A percentile compares a stretch with the other conserved stretches of the same genome.
These are phyloP conservation scores for Penicillium crystallinum DNA, from an alignment of 495 filamentous ascomycete genomes.

Conservation along the genomic window DNA sequence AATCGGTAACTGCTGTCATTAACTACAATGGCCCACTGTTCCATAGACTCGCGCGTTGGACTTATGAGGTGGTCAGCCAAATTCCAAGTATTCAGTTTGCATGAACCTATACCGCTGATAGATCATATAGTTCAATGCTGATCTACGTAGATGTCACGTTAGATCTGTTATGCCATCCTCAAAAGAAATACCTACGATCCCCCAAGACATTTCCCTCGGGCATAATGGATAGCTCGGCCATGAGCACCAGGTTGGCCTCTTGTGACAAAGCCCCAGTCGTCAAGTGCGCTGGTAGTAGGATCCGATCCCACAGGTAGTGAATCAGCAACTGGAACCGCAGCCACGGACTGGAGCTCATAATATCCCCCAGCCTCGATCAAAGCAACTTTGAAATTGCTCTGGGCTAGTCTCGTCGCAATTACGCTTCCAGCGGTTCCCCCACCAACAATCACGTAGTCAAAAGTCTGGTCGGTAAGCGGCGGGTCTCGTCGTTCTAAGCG, in stretches of 20 bases:
- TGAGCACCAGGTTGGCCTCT: constrained; percentile 34
- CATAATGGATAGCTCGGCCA: constrained; percentile 33
- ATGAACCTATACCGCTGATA: constrained; percentile 26
- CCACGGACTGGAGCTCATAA: constrained; percentile 44
- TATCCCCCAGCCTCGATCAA: constrained; percentile 55
- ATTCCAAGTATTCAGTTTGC: not conserved
- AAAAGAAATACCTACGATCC: constrained; percentile 22
- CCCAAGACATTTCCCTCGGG: constrained; percentile 32
- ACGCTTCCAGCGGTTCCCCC: constrained; percentile 51
- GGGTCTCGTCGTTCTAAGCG: not conserved
- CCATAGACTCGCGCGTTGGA: constrained; percentile 35
- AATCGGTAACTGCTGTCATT: constrained; percentile 52
- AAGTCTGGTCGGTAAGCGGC: constrained; percentile 19
- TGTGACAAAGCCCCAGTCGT: constrained; percentile 49
- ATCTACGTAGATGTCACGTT: constrained; percentile 5
- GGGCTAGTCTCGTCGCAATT: constrained; percentile 45
- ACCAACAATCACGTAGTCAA: constrained; percentile 52
- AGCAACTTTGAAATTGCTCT: constrained; percentile 33
- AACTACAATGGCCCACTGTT: constrained; percentile 53
- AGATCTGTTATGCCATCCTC: not conserved
- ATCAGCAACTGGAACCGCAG: constrained; percentile 33
- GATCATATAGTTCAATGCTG: constrained; percentile 49
- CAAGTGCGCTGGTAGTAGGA: constrained; percentile 22
- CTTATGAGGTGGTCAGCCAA: constrained; percentile 9
- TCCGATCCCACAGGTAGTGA: constrained; percentile 15